Conservation (phyloP, 805 yeast species). For the Myxozyma nipponensis region DNA sequence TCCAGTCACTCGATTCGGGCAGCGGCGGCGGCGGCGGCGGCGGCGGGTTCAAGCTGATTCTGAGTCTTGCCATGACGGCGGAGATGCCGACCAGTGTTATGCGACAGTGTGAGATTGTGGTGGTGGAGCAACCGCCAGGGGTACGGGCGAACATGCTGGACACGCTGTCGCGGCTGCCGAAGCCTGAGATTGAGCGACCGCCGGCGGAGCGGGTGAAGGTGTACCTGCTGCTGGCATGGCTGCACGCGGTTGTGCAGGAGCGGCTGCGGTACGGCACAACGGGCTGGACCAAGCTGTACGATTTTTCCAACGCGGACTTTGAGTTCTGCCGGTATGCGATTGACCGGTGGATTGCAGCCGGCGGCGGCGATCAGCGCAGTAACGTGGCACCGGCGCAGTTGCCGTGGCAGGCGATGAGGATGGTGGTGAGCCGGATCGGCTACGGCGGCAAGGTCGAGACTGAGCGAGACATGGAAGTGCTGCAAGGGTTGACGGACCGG, state of each 20-base stretch:
- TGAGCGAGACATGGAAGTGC: slow-evolving; percentile 22
- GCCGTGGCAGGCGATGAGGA: slow-evolving; percentile 53
- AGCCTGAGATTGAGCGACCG: slow-evolving; percentile 13
- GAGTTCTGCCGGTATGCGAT: slow-evolving; percentile 47
- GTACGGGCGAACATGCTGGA: slow-evolving; percentile 48
- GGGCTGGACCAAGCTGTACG: slow-evolving; percentile 61
- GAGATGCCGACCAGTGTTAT: slow-evolving; percentile 55
- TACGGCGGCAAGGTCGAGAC: slow-evolving; percentile 52
- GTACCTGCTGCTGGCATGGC: slow-evolving; percentile 61
- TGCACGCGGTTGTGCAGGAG: slow-evolving; percentile 60
- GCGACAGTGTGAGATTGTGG: slow-evolving; percentile 51
- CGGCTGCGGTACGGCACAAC: slow-evolving; percentile 56
- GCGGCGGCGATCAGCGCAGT: slow-evolving; percentile 28
- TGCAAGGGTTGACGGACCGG: slow-evolving; percentile 26
- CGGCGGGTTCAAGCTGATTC: slow-evolving; percentile 51
- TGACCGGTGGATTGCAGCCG: slow-evolving; percentile 45
- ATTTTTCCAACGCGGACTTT: slow-evolving; percentile 72
- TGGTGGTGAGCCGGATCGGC: slow-evolving; percentile 50
- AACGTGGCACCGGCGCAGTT: slow-evolving; percentile 47
- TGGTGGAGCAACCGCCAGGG: slow-evolving; percentile 62
- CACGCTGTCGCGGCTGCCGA: slow-evolving; percentile 34
- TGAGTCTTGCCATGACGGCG: slow-evolving; percentile 56
- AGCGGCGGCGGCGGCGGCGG: slow-evolving; percentile 22
- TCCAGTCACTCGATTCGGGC: slow-evolving; percentile 34
- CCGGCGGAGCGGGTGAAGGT: slow-evolving; percentile 49